phyloP scores from a whole-genome alignment of 257 asterid species.

The Salvia hispanica region DNA sequence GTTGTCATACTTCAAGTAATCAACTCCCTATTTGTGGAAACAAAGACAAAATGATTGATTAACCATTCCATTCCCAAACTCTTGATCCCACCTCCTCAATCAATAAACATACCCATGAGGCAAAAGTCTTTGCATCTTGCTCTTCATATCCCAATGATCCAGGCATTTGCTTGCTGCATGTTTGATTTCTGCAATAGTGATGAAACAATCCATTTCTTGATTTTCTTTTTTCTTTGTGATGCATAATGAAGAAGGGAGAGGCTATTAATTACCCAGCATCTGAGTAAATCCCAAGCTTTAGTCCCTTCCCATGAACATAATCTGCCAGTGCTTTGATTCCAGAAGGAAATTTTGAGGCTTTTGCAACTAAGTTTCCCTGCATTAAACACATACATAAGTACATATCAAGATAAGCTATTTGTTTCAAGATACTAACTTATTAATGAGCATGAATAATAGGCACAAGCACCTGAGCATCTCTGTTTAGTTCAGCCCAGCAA shows the following conservation, averaged over 20 bases:
- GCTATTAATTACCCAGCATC: conserved; percentile 64
- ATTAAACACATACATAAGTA: not conserved
- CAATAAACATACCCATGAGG: conserved; percentile 78
- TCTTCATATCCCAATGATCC: conserved; percentile 82
- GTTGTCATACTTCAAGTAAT: conserved; percentile 93
- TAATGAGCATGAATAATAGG: not conserved
- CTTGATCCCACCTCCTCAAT: not conserved
- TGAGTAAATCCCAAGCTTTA: conserved; percentile 86
- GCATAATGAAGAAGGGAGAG: no score
- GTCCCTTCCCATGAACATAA: conserved; percentile 81
- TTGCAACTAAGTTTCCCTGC: conserved; percentile 74
- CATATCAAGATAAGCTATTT: not conserved
- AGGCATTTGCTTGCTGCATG: conserved; percentile 78
- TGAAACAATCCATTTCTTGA: not conserved
- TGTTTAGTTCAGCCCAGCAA: conserved; percentile 88
- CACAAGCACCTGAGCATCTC: conserved; percentile 62
- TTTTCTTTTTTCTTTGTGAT: not conserved
- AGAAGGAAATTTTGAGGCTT: conserved; percentile 74
- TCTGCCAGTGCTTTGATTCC: conserved; percentile 90
- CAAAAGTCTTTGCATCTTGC: conserved; percentile 90
- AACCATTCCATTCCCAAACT: no score
- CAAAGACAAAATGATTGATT: not conserved
- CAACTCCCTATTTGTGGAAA: conserved; percentile 60
- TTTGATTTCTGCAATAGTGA: conserved; percentile 50
- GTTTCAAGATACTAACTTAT: not conserved